phyloP scores from a whole-genome alignment of 495 filamentous ascomycete species.

The Penicillium alfredii region DNA sequence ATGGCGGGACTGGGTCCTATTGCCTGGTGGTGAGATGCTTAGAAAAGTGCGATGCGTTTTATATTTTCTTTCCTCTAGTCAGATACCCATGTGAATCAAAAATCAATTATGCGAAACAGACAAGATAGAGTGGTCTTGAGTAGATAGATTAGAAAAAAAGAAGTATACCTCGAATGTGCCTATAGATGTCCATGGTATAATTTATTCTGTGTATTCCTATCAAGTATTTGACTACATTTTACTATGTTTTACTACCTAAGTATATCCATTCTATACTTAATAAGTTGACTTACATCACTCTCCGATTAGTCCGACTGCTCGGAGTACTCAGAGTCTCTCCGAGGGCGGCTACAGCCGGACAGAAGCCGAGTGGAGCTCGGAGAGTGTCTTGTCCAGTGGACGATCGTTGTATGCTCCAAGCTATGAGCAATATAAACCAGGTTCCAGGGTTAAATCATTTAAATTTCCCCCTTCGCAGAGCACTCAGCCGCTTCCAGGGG shows the following conservation, averaged over 20 bases:
- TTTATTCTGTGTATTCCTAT: too few relatives aligned
- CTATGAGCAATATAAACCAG: constrained; percentile 14
- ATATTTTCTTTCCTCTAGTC: constrained; percentile 15
- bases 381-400: constrained; percentile 17
- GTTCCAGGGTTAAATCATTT: constrained; percentile 5
- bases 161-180: too few relatives aligned
- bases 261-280: too few relatives aligned
- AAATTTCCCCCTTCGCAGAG: constrained; percentile 16
- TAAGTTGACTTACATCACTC: too few relatives aligned
- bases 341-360: constrained; percentile 15
- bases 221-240: too few relatives aligned
- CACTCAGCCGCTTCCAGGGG: too few relatives aligned
- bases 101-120: neutral
- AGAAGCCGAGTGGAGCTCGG: constrained; percentile 13
- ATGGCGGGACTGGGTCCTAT: constrained; percentile 45
- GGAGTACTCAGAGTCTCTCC: constrained; percentile 16
- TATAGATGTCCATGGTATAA: too few relatives aligned
- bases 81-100: constrained; percentile 18
- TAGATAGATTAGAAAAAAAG: neutral
- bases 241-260: too few relatives aligned
- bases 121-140: constrained; percentile 1
- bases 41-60: neutral
- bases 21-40: constrained; percentile 41
- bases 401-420: constrained; percentile 11
- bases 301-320: constrained; percentile 22